Conservation (phyloP, 129 eudicot species). For the Ambrosia artemisiifolia region DNA sequence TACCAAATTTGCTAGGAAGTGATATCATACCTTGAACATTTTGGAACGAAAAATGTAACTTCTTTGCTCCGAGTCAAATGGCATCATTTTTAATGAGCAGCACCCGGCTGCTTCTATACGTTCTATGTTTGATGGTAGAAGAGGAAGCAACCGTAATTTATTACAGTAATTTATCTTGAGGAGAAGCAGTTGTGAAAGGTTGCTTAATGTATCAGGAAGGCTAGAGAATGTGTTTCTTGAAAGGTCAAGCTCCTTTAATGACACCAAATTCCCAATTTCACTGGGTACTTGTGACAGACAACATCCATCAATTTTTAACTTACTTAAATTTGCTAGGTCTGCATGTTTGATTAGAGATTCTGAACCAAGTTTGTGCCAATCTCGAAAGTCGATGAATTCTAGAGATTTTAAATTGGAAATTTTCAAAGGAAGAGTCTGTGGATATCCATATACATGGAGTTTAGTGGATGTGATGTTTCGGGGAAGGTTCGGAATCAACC, state of each 20-base stretch:
- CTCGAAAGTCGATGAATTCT: background rate
- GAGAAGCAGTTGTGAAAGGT: background rate
- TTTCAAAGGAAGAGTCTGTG: background rate
- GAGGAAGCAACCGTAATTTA: background rate
- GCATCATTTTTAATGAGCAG: slow-evolving; percentile 4
- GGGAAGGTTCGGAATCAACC: background rate
- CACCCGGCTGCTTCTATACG: background rate
- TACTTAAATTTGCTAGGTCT: background rate
- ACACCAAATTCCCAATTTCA: slow-evolving; percentile 18
- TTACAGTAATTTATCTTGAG: background rate
- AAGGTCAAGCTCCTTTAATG: background rate
- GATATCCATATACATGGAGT: too few relatives aligned
- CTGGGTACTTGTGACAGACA: background rate
- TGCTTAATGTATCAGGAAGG: slow-evolving; percentile 6
- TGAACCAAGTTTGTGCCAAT: background rate
- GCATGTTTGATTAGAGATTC: background rate
- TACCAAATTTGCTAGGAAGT: background rate
- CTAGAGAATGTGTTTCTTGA: background rate
- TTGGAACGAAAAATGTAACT: background rate
- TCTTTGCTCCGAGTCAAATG: background rate
- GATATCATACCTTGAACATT: background rate
- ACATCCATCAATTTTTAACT: background rate
- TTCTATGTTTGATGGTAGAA: background rate
- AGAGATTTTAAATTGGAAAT: background rate
- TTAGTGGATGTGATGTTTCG: background rate